Percentiles rank a stretch among this genome's conserved stretches.
phyloP scores from a whole-genome alignment of 495 filamentous ascomycete genomes.

The Penicillium coffeae region DNA sequence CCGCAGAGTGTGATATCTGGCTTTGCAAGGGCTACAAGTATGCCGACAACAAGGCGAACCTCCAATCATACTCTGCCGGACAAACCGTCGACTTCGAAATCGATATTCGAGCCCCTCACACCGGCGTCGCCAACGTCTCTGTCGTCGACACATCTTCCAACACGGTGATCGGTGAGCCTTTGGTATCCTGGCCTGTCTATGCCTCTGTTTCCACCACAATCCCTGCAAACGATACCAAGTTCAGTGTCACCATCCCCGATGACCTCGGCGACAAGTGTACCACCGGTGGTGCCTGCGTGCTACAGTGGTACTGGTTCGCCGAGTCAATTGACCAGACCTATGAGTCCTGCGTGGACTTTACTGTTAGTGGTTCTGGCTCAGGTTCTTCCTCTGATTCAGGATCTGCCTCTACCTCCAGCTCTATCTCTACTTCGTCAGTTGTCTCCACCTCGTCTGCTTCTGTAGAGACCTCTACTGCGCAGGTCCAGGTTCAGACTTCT shows the following conservation, averaged over 20 bases:
- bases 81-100: constrained; percentile 57
- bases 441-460: neutral
- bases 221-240: constrained; percentile 57
- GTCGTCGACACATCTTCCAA: constrained; percentile 62
- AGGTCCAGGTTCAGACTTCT: constrained; percentile 3
- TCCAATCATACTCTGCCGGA: constrained; percentile 58
- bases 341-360: constrained; percentile 70
- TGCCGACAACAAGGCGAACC: constrained; percentile 63
- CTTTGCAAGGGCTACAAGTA: constrained; percentile 72
- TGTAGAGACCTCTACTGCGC: neutral
- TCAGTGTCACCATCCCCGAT: constrained; percentile 62
- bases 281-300: constrained; percentile 59
- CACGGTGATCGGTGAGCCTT: constrained; percentile 50
- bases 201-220: constrained; percentile 46
- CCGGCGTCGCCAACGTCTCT: constrained; percentile 64
- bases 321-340: constrained; percentile 65
- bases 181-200: constrained; percentile 57
- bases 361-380: constrained; percentile 38
- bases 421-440: constrained; percentile 1
- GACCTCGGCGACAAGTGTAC: constrained; percentile 52
- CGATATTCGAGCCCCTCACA: constrained; percentile 60
- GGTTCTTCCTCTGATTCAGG: constrained; percentile 8
- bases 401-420: constrained; percentile 9
- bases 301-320: constrained; percentile 71
- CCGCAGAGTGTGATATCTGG: constrained; percentile 58